These are phyloP conservation scores for Globisporangium megalacanthum DNA, from an alignment of 352 stramenopile genomes.

Conservation along the genomic window DNA sequence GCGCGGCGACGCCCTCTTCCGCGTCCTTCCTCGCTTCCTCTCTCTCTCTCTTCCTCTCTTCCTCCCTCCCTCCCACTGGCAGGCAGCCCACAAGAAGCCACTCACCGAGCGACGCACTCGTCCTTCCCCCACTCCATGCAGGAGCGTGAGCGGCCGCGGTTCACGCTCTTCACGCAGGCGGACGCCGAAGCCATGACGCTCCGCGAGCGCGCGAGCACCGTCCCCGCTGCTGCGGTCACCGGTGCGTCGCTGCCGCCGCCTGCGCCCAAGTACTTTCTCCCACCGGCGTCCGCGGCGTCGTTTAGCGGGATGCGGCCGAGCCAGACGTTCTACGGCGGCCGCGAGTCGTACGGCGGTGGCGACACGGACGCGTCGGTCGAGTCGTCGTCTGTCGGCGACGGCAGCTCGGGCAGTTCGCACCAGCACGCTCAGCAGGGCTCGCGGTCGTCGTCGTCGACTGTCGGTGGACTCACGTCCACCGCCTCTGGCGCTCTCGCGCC, in stretches of 20 bases:
- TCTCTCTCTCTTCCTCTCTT: background rate
- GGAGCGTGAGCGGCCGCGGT: slow-evolving; percentile 40
- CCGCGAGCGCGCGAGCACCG: slow-evolving; percentile 48
- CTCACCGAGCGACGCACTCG: background rate
- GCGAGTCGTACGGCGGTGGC: slow-evolving; percentile 23
- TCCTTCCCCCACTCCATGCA: slow-evolving; percentile 10
- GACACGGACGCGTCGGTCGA: slow-evolving; percentile 52
- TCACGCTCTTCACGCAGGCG: slow-evolving; percentile 67
- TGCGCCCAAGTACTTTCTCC: slow-evolving; percentile 10
- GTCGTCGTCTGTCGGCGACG: slow-evolving; percentile 53
- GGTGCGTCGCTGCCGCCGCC: slow-evolving; percentile 9
- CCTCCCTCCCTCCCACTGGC: background rate
- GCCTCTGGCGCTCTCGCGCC: slow-evolving; percentile 6
- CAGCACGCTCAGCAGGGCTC: slow-evolving; percentile 1
- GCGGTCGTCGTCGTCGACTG: background rate
- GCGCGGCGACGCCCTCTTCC: no score
- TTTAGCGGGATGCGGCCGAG: slow-evolving; percentile 51
- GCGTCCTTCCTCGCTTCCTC: no score
- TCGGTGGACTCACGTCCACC: background rate
- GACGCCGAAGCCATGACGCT: slow-evolving; percentile 68
- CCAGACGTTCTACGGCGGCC: slow-evolving; percentile 52
- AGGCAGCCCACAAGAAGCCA: background rate
- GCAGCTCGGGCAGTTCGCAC: slow-evolving; percentile 27
- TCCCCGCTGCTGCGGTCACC: slow-evolving; percentile 5
- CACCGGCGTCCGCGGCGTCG: slow-evolving; percentile 23